Conservation (phyloP, 208 protist genomes). For the Acanthamoeba culbertsoni region DNA sequence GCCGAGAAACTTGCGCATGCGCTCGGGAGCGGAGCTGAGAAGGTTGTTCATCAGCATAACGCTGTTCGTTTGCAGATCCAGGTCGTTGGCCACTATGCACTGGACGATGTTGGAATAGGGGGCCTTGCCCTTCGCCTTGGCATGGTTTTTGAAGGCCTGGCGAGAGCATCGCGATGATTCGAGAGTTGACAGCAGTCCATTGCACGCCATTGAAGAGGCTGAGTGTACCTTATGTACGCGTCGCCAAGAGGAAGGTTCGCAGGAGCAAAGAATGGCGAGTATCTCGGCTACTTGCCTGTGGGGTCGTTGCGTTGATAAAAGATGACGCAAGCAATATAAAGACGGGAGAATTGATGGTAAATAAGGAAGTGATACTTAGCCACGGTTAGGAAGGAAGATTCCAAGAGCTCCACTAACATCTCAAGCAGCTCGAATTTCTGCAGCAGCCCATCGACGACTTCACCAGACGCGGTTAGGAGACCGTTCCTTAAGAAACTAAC, state of each 20-base stretch:
- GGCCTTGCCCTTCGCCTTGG: not conserved
- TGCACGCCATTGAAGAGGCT: too few relatives aligned
- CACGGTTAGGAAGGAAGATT: not conserved
- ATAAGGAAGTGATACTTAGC: not conserved
- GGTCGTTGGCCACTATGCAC: not conserved
- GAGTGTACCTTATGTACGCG: slow-evolving; percentile 38
- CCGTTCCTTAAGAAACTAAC: not conserved
- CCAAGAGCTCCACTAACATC: not conserved
- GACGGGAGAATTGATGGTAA: not conserved
- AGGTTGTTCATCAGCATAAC: slow-evolving; percentile 48
- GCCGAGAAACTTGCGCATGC: not conserved
- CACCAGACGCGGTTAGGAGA: not conserved
- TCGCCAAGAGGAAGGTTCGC: not conserved
- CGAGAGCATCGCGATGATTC: too few relatives aligned
- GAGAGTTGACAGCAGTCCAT: not conserved
- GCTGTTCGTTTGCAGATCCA: slow-evolving; percentile 10
- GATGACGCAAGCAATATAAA: not conserved
- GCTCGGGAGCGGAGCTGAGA: not conserved
- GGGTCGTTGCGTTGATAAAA: not conserved
- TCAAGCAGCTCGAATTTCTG: not conserved
- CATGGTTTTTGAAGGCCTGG: slow-evolving; percentile 8
- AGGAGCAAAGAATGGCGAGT: not conserved
- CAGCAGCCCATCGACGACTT: not conserved
- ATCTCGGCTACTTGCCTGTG: not conserved
- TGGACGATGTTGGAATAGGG: slow-evolving; percentile 43